Evolutionary conservation across 176 grass and related monocot species (phyloP).

Genomic region (Zoysia japonica): DNA sequence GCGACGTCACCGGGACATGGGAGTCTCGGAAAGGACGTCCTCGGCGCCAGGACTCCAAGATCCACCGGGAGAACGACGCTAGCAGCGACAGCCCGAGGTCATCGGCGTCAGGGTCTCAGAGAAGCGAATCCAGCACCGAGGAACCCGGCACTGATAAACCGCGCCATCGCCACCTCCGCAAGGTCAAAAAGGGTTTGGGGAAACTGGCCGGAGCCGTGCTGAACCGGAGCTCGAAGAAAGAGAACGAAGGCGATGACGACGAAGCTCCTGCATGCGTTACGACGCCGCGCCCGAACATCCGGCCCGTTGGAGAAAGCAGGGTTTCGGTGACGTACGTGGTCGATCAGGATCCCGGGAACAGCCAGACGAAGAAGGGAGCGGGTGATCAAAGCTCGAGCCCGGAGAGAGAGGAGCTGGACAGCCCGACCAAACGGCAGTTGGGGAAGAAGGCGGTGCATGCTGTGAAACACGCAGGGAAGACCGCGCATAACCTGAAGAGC

Average conservation of each 20-base stretch:
- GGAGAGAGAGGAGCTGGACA: conserved; percentile 36
- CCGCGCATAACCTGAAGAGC: conserved; percentile 54
- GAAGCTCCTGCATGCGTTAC: conserved; percentile 28
- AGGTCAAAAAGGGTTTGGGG: conserved; percentile 64
- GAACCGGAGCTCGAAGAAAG: conserved; percentile 51
- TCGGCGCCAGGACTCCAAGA: conserved; percentile 52
- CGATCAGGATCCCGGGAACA: conserved; percentile 38
- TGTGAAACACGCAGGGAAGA: conserved; percentile 57
- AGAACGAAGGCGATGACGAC: conserved; percentile 25
- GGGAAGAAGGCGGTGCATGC: conserved; percentile 62
- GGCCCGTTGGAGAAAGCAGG: conserved; percentile 56
- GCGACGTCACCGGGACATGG: conserved; percentile 56
- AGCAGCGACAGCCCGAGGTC: conserved; percentile 55
- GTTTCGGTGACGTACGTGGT: conserved; percentile 54
- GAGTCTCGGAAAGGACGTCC: conserved; percentile 71
- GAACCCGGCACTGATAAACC: conserved; percentile 45
- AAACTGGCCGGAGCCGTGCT: conserved; percentile 61
- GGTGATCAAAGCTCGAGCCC: conserved; percentile 27
- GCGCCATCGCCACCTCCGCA: conserved; percentile 35
- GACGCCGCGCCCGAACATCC: conserved; percentile 53
- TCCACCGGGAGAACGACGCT: conserved; percentile 43
- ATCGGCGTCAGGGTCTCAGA: conserved; percentile 56
- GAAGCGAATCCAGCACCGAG: conserved; percentile 63
- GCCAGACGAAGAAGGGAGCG: neutral
- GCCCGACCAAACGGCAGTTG: conserved; percentile 41